Evolutionary conservation across 495 filamentous ascomycete genomes (phyloP).

Genomic region (Penicillium fimorum): DNA sequence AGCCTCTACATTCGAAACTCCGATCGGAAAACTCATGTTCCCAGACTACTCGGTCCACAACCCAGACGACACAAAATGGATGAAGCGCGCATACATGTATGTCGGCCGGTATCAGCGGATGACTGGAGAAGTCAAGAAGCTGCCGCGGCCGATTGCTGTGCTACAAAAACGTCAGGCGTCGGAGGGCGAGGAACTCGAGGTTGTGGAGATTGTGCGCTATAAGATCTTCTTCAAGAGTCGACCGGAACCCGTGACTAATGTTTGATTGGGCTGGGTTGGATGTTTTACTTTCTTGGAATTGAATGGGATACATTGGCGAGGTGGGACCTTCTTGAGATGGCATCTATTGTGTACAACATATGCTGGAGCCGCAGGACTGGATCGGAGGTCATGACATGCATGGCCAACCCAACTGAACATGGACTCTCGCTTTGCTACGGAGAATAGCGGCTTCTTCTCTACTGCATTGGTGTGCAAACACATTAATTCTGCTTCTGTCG

Average conservation of each 20-base stretch:
- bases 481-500: background rate
- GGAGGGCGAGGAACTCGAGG: conserved; percentile 54
- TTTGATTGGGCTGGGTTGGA: conserved; percentile 17
- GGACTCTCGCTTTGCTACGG: background rate
- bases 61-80: conserved; percentile 64
- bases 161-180: conserved; percentile 40
- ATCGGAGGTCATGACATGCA: background rate
- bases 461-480: background rate
- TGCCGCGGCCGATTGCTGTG: conserved; percentile 73
- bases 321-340: background rate
- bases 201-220: conserved; percentile 84
- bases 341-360: background rate
- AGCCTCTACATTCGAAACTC: conserved; percentile 41
- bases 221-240: conserved; percentile 85
- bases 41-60: conserved; percentile 62
- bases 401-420: background rate
- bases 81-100: conserved; percentile 84
- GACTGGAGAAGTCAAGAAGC: conserved; percentile 84
- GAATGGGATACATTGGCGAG: background rate
- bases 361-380: background rate
- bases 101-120: conserved; percentile 87
- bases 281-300: background rate
- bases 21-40: conserved; percentile 75
- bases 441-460: background rate
- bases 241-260: conserved; percentile 76